Evolutionary conservation across 345 rosid species (phyloP).

Genomic region (Eucalyptus erythrocorys): DNA sequence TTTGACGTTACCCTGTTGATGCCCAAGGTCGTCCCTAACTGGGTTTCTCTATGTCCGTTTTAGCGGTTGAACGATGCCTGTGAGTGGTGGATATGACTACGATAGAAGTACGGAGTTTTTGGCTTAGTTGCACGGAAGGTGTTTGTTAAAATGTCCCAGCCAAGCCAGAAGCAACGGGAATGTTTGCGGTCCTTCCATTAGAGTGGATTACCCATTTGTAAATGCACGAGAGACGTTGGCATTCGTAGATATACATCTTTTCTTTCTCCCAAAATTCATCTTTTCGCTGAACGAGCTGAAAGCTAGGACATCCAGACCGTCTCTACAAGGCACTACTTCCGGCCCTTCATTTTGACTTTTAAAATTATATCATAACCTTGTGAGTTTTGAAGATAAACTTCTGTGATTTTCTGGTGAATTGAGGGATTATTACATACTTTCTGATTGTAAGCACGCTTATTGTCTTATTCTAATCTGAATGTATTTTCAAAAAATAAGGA

Average conservation of each 20-base stretch:
- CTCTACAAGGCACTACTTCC: not conserved
- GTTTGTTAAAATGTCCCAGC: not conserved
- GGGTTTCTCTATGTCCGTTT: not conserved
- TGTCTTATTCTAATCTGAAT: too few relatives aligned
- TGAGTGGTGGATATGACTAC: not conserved
- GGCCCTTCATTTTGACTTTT: not conserved
- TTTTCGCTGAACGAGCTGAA: not conserved
- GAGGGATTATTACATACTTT: not conserved
- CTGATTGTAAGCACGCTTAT: not conserved
- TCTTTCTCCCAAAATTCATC: not conserved
- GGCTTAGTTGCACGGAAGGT: not conserved
- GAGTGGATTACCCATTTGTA: not conserved
- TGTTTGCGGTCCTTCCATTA: not conserved
- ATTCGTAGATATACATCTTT: not conserved
- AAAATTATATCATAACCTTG: too few relatives aligned
- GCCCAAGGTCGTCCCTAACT: not conserved
- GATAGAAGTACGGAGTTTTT: not conserved
- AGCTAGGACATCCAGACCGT: not conserved
- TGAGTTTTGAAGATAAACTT: not conserved
- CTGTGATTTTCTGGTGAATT: not conserved
- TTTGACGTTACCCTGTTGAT: not conserved
- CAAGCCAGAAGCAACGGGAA: not conserved
- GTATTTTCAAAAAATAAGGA: too few relatives aligned
- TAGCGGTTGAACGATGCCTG: not conserved
- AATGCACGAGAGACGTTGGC: not conserved